phyloP scores from a whole-genome alignment of 331 rosid genomes.

The Cydonia oblonga region DNA sequence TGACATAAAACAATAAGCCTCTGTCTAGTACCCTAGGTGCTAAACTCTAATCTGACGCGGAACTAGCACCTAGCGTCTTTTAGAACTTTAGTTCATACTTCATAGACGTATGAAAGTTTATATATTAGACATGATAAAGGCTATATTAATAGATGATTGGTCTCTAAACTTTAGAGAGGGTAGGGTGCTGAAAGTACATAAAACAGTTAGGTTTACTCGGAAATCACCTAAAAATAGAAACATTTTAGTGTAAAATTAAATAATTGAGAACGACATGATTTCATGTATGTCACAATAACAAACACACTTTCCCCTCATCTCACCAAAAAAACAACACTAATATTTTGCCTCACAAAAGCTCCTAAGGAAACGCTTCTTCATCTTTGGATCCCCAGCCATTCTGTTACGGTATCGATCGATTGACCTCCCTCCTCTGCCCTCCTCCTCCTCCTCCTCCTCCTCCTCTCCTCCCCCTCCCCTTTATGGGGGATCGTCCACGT shows the following conservation, averaged over 20 bases:
- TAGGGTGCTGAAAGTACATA: neutral
- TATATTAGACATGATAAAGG: no score
- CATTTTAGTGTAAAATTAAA: neutral
- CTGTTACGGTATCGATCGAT: neutral
- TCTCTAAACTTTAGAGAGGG: neutral
- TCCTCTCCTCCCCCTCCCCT: neutral
- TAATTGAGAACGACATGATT: neutral
- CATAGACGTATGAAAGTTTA: no score
- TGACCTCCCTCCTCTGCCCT: neutral
- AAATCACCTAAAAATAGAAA: neutral
- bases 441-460: neutral
- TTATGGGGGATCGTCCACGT: slow-evolving; percentile 33
- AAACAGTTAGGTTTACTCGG: neutral
- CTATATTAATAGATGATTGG: no score
- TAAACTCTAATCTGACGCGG: accelerated
- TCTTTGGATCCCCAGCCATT: neutral
- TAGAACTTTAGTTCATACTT: no score
- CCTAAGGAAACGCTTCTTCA: slow-evolving; percentile 1
- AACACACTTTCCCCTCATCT: neutral
- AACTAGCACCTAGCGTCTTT: accelerated
- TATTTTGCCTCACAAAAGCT: neutral
- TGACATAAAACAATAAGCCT: no score
- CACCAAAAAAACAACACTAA: neutral
- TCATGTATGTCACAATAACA: neutral
- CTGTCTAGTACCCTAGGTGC: no score